Evolutionary conservation across 495 filamentous ascomycete species (phyloP), one percentile per base, ranked within the genome.

Genomic region (Saxispiralis lemnorum): DNA sequence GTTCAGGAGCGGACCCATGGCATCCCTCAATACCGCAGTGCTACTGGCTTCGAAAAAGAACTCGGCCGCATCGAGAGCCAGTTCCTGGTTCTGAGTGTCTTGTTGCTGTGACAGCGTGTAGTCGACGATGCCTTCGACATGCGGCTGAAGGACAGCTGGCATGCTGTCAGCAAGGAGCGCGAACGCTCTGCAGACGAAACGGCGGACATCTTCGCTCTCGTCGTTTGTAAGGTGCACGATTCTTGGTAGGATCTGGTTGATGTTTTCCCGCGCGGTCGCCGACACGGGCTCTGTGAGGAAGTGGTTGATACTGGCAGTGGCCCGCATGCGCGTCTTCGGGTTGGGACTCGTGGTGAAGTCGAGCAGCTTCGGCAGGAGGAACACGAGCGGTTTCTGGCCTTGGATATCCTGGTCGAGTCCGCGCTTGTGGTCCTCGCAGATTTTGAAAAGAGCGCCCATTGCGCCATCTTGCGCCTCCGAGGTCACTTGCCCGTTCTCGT

Each of bases 21-120:
- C 66, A 32, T 72, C 68, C 59, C 81, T 81, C 38, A 99, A 60
- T 38, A 74, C 70, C 31, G 78, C 68, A 56, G 93, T 83, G 59
- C 94, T 92, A 20, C 87, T 87, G 24, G 93, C 76, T 39, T 81
- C 81, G 38, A 99, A 73, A 85, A 88, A 99, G 56, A 99, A 99
- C 60, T 96, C 89, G 7, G 92, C 88, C 13, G 89, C 89, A 59
- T 96, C 89, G 31, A 89, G 75, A 34, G 87, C 84, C 38, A 96
- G 70, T 39, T 96, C 89, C 39, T 84, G 81, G 51, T 94, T 87
- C 24, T 89, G 81, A 33, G 63, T 63, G 45, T 77, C 83, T 52
- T 77, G 72, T 59, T 97, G 89, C 58, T 96, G 88, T 19, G 75
- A 63, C 46, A 94, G 69, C 61, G 93, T 93, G 59, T 93, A 99